Base-by-base conservation (phyloP, 768 basidiomycete genomes). In the Kwoniella dendrophila region DNA sequence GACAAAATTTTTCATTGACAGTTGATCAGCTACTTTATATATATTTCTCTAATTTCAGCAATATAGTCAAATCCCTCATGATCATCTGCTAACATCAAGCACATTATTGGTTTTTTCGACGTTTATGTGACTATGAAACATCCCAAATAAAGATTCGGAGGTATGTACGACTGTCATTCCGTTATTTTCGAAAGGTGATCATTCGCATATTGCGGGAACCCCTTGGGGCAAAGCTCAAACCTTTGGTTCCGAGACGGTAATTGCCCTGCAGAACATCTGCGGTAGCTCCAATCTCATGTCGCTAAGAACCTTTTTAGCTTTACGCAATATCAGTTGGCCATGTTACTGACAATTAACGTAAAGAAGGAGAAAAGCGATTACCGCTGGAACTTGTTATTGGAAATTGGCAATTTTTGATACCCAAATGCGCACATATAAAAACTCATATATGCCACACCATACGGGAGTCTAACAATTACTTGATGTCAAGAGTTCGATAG, bases 141-240 rank as follows among this genome's bases (percentile, higher is more conserved):
- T 29, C 26, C 11, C 43, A 48, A 7, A 26, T 29, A 20, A n/a
- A 26, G 5, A 48, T 8, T 24, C 24, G 45, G 10, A 11, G 7
- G 45, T 38, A 38, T 18, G 36, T 38, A 27, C 45, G 11, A 48
- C 12, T 3, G 7, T 24, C 22, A 18, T 6, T 6, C 20, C 10
- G 20, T 11, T 22, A 11, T 24, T 48, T 29, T 48, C 26, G 26
- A 20, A 27, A 11, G 50, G 8, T 32, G 12, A 36, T 14, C 50
- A n/a, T n/a, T n/a, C n/a, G n/a, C n/a, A n/a, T n/a, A 26, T 52
- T 36, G 34, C 50, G 29, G 34, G 29, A 52, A 33, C 50, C 50
- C 50, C 50, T 52, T 36, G 50, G 50, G 50, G 50, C 50, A 52
- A 18, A 4, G 14, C 29, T 49, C 4, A n/a, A 24, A 24, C 12